These are phyloP conservation scores for Grigorovia humatica DNA, from an alignment of 805 yeast genomes.

Conservation along the genomic window DNA sequence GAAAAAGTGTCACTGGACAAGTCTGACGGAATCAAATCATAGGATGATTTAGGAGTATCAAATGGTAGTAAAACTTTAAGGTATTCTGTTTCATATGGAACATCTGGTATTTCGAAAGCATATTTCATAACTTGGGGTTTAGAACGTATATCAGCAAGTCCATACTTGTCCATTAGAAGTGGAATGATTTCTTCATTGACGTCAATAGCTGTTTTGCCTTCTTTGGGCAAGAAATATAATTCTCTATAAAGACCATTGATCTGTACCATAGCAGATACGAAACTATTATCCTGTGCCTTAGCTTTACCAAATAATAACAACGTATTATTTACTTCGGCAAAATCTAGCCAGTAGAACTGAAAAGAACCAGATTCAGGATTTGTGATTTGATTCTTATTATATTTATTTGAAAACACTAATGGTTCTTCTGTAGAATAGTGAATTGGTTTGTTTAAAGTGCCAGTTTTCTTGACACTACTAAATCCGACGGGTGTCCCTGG, in stretches of 20 bases:
- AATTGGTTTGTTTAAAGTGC: slow-evolving; percentile 5
- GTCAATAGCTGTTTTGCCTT: slow-evolving; percentile 46
- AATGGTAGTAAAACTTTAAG: slow-evolving; percentile 69
- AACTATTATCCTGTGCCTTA: slow-evolving; percentile 43
- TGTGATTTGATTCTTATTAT: slow-evolving; percentile 23
- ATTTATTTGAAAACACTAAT: slow-evolving; percentile 13
- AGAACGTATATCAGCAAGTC: slow-evolving; percentile 51
- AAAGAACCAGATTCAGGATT: slow-evolving; percentile 35
- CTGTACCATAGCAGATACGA: slow-evolving; percentile 70
- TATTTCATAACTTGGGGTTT: slow-evolving; percentile 68
- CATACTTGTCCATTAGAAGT: slow-evolving; percentile 50
- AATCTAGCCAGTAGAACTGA: slow-evolving; percentile 85
- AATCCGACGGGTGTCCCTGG: slow-evolving; percentile 23
- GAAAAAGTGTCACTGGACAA: slow-evolving; percentile 66
- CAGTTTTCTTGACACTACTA: not conserved
- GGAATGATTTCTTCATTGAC: slow-evolving; percentile 71
- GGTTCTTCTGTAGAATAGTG: slow-evolving; percentile 5
- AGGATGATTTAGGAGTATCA: slow-evolving; percentile 46
- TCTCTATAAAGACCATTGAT: slow-evolving; percentile 60
- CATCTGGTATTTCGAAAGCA: slow-evolving; percentile 75
- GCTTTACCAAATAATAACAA: slow-evolving; percentile 76
- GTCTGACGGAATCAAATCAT: slow-evolving; percentile 45
- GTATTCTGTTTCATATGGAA: slow-evolving; percentile 71
- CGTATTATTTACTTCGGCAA: slow-evolving; percentile 60
- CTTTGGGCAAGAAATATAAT: slow-evolving; percentile 67